phyloP scores from a whole-genome alignment of 2,329 filamentous ascomycete genomes.

The Lasiodiplodia citricola region DNA sequence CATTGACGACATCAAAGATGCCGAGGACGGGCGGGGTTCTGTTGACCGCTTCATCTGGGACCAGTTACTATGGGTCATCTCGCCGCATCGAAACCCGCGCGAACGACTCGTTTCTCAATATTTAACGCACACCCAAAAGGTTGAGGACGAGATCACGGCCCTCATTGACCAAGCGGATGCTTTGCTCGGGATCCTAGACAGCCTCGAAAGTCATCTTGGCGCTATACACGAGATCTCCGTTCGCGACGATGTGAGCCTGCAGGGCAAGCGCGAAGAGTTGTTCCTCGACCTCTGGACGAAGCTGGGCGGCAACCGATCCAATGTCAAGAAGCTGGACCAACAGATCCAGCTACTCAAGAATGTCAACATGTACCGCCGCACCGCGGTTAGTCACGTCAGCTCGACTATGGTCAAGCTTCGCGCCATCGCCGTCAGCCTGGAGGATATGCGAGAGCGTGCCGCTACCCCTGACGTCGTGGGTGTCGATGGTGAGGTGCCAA shows the following conservation, averaged over 20 bases:
- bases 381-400: constrained; percentile 71
- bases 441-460: constrained; percentile 74
- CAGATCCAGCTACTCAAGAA: constrained; percentile 69
- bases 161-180: constrained; percentile 74
- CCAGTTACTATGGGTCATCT: constrained; percentile 48
- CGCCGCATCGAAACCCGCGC: constrained; percentile 31
- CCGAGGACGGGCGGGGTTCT: constrained; percentile 36
- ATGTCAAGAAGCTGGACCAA: constrained; percentile 64
- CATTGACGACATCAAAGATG: constrained; percentile 42
- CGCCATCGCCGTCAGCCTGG: constrained; percentile 72
- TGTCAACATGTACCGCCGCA: constrained; percentile 69
- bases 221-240: constrained; percentile 72
- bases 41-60: constrained; percentile 43
- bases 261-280: constrained; percentile 67
- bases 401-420: constrained; percentile 74
- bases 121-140: constrained; percentile 70
- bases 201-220: constrained; percentile 71
- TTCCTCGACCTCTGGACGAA: constrained; percentile 75
- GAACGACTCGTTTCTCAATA: constrained; percentile 74
- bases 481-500: constrained; percentile 47
- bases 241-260: constrained; percentile 65
- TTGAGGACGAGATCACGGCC: constrained; percentile 70
- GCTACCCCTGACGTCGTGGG: constrained; percentile 66
- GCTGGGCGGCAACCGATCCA: constrained; percentile 70
- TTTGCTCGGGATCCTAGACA: constrained; percentile 68